A percentile compares a stretch with the other conserved stretches of the same genome.
phyloP scores from a whole-genome alignment of 1,284 basidiomycete genomes.

The Ceratobasidium sp. region DNA sequence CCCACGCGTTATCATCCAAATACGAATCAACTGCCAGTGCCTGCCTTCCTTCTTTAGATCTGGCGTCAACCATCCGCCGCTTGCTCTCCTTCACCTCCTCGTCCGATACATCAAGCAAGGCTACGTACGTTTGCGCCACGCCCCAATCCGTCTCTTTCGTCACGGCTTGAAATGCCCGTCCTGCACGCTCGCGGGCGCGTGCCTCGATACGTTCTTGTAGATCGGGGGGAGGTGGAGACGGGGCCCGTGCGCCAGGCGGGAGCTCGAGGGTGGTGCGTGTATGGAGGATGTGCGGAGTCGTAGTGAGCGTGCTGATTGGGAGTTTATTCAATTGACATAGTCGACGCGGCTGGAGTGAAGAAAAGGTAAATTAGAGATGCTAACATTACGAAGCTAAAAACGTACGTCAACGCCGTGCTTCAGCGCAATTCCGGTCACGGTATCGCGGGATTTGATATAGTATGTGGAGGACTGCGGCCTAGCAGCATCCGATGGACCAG shows the following conservation, averaged over 20 bases:
- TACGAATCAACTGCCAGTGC: constrained; percentile 66
- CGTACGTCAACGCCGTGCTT: constrained; percentile 70
- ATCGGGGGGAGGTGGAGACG: constrained; percentile 49
- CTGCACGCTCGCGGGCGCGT: constrained; percentile 64
- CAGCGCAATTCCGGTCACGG: constrained; percentile 72
- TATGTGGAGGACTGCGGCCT: constrained; percentile 58
- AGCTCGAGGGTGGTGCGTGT: constrained; percentile 68
- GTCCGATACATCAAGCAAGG: constrained; percentile 59
- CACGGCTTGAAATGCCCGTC: constrained; percentile 68
- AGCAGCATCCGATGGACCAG: not conserved
- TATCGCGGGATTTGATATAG: constrained; percentile 69
- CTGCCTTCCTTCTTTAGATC: constrained; percentile 52
- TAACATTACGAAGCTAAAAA: constrained; percentile 42
- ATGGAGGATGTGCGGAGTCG: constrained; percentile 77
- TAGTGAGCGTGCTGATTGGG: constrained; percentile 70
- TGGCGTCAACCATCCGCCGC: constrained; percentile 47
- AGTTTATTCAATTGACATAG: constrained; percentile 74
- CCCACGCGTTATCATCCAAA: constrained; percentile 75
- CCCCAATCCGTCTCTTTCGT: constrained; percentile 75
- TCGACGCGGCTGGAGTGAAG: constrained; percentile 59
- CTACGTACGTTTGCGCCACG: constrained; percentile 72
- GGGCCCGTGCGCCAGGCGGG: constrained; percentile 54
- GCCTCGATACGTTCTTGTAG: constrained; percentile 57
- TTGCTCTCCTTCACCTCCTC: constrained; percentile 46
- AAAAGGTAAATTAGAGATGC: constrained; percentile 9